phyloP scores from a whole-genome alignment of 2,329 filamentous ascomycete species.

The Colletotrichum echinochloae region DNA sequence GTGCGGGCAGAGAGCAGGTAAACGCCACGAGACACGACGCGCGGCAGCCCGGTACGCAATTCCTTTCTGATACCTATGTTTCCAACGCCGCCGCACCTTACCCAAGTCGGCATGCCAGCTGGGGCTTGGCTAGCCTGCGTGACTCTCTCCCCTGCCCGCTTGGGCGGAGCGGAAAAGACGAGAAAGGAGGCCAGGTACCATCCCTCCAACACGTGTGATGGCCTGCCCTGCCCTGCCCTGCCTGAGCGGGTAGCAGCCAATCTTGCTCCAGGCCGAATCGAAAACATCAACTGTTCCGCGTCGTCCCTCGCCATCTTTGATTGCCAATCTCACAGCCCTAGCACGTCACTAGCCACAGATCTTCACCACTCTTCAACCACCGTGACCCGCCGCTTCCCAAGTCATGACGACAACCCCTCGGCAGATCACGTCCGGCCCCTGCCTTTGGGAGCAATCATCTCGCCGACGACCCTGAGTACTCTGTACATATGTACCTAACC shows the following conservation, averaged over 20 bases:
- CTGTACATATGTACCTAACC: neutral
- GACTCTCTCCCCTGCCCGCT: neutral
- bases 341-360: conserved; percentile 42
- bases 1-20: neutral
- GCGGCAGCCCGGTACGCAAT: conserved; percentile 27
- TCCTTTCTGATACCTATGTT: neutral
- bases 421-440: conserved; percentile 14
- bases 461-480: conserved; percentile 1
- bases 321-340: conserved; percentile 29
- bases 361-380: conserved; percentile 31
- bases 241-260: conserved; percentile 27
- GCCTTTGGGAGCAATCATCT: neutral
- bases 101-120: neutral
- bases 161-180: neutral
- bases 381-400: conserved; percentile 25
- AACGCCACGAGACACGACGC: conserved; percentile 36
- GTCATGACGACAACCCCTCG: conserved; percentile 30
- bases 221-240: too few relatives aligned
- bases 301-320: conserved; percentile 15
- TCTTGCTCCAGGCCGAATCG: conserved; percentile 18
- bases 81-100: neutral
- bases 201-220: conserved; percentile 23
- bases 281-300: conserved; percentile 1
- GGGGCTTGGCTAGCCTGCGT: neutral
- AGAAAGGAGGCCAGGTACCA: neutral